Evolutionary conservation across 345 rosid genomes (phyloP).

Genomic region (Ricinus communis): DNA sequence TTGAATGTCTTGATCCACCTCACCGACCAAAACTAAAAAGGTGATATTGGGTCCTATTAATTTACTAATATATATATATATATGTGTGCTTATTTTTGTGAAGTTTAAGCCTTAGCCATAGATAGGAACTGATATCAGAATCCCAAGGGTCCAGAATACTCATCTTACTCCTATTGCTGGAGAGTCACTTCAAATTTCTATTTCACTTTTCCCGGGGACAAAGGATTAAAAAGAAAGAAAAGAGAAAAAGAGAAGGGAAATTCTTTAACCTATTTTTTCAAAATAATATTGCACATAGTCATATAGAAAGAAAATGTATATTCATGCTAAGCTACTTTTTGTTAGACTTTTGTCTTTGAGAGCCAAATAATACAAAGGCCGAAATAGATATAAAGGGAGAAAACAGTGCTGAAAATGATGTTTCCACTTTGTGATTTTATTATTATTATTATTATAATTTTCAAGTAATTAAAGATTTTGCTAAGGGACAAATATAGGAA

Average conservation of each 20-base stretch:
- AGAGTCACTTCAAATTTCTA: conserved; percentile 1
- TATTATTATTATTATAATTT: neutral
- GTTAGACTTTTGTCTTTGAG: conserved; percentile 10
- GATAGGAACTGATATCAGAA: conserved; percentile 3
- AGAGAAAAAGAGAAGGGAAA: no score
- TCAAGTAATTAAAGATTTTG: neutral
- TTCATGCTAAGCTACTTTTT: neutral
- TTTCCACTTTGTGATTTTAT: conserved; percentile 7
- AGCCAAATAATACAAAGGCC: conserved; percentile 11
- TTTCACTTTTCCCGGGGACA: neutral
- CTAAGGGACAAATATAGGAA: neutral
- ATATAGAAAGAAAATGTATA: neutral
- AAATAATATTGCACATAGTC: no score
- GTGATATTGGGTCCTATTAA: conserved; percentile 13
- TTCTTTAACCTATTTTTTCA: no score
- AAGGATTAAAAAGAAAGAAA: no score
- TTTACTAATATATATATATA: no score
- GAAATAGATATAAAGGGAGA: neutral
- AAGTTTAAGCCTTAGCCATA: neutral
- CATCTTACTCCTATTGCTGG: neutral
- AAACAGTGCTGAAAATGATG: conserved; percentile 12
- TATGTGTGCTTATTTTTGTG: neutral
- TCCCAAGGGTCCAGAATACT: neutral
- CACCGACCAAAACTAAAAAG: conserved; percentile 14
- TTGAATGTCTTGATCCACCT: neutral